Conservation (phyloP, 768 basidiomycete genomes). For the Boletus sp. region DNA sequence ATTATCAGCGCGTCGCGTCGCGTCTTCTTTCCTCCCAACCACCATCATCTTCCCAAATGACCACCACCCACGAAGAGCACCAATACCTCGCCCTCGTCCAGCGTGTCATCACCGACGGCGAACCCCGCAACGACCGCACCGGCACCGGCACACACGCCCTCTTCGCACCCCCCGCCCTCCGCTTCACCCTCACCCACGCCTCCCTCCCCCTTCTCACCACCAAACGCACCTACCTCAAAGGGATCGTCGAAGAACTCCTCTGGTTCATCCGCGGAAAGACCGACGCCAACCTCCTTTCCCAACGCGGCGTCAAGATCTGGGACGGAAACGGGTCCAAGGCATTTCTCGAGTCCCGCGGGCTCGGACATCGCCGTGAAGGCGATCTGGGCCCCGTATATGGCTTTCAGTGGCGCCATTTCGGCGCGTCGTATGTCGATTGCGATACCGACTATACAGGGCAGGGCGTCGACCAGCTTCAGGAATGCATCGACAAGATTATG, state of each 20-base stretch:
- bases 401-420: constrained; percentile 96
- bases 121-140: constrained; percentile 82
- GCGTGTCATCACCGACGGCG: constrained; percentile 72
- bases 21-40: constrained; percentile 1
- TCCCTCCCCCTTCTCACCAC: constrained; percentile 90
- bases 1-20: constrained; percentile 9
- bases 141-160: constrained; percentile 91
- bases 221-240: constrained; percentile 89
- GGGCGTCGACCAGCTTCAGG: constrained; percentile 88
- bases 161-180: constrained; percentile 87
- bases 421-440: constrained; percentile 74
- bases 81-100: constrained; percentile 87
- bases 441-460: constrained; percentile 74
- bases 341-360: constrained; percentile 80
- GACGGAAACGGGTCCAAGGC: constrained; percentile 91
- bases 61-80: constrained; percentile 67
- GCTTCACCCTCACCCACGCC: constrained; percentile 77
- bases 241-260: constrained; percentile 88
- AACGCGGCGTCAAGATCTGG: constrained; percentile 94
- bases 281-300: constrained; percentile 69
- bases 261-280: constrained; percentile 92
- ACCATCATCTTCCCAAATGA: constrained; percentile 5
- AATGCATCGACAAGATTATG: constrained; percentile 90
- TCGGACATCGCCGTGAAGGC: constrained; percentile 82
- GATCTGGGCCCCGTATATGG: constrained; percentile 97